These are phyloP conservation scores for Malassezia japonica DNA, from an alignment of 1,284 basidiomycete genomes.

Conservation along the genomic window DNA sequence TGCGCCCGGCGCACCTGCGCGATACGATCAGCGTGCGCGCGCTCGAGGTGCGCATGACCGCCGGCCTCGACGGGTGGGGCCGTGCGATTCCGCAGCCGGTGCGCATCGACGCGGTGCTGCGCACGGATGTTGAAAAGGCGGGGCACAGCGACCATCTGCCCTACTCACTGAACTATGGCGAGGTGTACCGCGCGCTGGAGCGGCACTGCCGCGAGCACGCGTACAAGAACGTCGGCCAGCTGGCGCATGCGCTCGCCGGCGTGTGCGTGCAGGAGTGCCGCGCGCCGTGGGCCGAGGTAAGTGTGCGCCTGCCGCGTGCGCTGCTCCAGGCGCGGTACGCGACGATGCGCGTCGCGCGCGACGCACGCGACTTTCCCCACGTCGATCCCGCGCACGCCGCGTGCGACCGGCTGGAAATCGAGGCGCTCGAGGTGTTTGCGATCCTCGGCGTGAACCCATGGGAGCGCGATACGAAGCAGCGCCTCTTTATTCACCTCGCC, in stretches of 20 bases:
- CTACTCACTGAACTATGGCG: conserved; percentile 53
- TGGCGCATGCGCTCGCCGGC: conserved; percentile 51
- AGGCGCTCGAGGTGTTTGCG: conserved; percentile 51
- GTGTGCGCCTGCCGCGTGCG: conserved; percentile 54
- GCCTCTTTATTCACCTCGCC: conserved; percentile 58
- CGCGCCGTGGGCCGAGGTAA: conserved; percentile 51
- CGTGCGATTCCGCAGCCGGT: conserved; percentile 54
- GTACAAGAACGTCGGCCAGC: conserved; percentile 25
- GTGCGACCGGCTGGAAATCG: conserved; percentile 50
- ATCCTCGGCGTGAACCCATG: conserved; percentile 66
- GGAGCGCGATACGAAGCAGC: conserved; percentile 63
- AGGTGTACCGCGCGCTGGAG: conserved; percentile 43
- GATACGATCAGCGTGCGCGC: conserved; percentile 36
- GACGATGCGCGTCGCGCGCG: conserved; percentile 50
- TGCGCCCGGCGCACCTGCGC: conserved; percentile 18
- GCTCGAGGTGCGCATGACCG: conserved; percentile 36
- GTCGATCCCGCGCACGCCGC: not conserved
- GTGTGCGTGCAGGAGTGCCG: conserved; percentile 50
- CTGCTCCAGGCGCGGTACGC: conserved; percentile 55
- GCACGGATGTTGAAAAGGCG: conserved; percentile 55
- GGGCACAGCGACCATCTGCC: conserved; percentile 57
- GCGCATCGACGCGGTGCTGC: conserved; percentile 55
- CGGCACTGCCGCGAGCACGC: conserved; percentile 21
- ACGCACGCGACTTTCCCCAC: not conserved
- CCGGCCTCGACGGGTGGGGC: conserved; percentile 44